Evolutionary conservation across 306 rosid species (phyloP), one percentile per base, ranked within the genome.

Genomic region (Benincasa hispida): DNA sequence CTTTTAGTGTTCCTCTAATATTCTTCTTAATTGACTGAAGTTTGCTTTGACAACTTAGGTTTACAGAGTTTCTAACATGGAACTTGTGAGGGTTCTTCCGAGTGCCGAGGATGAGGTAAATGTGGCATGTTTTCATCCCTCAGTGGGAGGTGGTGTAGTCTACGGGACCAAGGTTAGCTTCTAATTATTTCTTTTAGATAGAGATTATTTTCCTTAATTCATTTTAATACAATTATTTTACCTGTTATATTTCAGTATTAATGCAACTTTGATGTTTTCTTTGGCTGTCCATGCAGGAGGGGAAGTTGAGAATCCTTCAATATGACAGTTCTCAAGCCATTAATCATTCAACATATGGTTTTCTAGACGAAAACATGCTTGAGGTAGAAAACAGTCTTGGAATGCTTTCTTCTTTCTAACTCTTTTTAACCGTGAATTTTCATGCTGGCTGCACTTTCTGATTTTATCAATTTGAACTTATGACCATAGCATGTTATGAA

Each of bases 21-120:
- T 30, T 19, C 13, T 8, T 42, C 18, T 47, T 27, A 60, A 59
- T 15, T 61, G 30, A 61, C 35, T 42, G 35, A 42, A 45, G 79
- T 65, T 77, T n/a, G 79, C 66, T 59, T 54, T 83, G 81, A 75
- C 62, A 68, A 68, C 79, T 73, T 88, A 95, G 99, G 91, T 95
- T 61, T 95, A 92, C 80, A 90, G 96, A 83, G 98, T 92, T 75
- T 95, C 98, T 11, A 93, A 95, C 85, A 92, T 92, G 99, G 96
- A 95, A 79, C 98, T 95, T 79, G 99, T 92, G 79, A 88, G 93
- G 83, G 95, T 92, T 77, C 99, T 95, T 81, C 98, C 99, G 37
- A 92, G 99, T 86, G 90, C 96, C 6, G 99, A 95, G 82, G 99
- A 95, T 79, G 99, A 92, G 88, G 99, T 95, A 79, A 95, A 95